Evolutionary conservation across 768 basidiomycete genomes (phyloP), one percentile per base, ranked within the genome.

Genomic region (Scleroderma bovista): DNA sequence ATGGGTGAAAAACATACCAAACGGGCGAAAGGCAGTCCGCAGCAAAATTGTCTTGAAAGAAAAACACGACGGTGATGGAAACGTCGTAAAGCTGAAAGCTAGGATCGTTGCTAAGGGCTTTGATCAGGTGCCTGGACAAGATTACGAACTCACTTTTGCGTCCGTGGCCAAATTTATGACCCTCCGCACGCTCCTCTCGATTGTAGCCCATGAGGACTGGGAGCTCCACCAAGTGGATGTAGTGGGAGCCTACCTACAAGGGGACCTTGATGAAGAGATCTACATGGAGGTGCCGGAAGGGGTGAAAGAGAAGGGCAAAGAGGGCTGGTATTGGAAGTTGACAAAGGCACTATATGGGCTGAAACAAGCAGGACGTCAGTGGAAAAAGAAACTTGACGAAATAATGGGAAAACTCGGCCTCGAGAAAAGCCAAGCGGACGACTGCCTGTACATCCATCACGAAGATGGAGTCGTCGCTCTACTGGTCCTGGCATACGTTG

Each of bases 1-100:
- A 38, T 38, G 40, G 40, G 40, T 42, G 23, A 26, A 42, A 42
- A 10, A 22, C 22, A 20, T 42, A 42, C 40, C 40, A 2, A 11
- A 42, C 11, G 81, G 79, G 60, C 83, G 88, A 5, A 88, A 63
- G 2, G 86, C 79, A 2, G 86, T 89, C n/a, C 70, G 71, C 20
- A 89, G 75, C 38, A 76, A 81, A 57, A 29, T 29, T 9, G 9
- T 29, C 26, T 79, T 79, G 65, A 71, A 88, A 12, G 36, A 37
- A 19, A 37, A 37, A 19, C 17, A 19, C 6, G 36, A 37, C 12
- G 36, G 36, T 12, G 13, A 19, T 37, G 36, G 36, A 19, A 37
- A 3, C 3, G 13, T 37, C 12, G 36, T 37, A 12, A 19, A 37
- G 13, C 12, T 37, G n/a, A 37, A 37, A 37, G 36, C 15, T 12